Evolutionary conservation across 768 basidiomycete species (phyloP).

Genomic region (Rhodotorula taiwanensis): DNA sequence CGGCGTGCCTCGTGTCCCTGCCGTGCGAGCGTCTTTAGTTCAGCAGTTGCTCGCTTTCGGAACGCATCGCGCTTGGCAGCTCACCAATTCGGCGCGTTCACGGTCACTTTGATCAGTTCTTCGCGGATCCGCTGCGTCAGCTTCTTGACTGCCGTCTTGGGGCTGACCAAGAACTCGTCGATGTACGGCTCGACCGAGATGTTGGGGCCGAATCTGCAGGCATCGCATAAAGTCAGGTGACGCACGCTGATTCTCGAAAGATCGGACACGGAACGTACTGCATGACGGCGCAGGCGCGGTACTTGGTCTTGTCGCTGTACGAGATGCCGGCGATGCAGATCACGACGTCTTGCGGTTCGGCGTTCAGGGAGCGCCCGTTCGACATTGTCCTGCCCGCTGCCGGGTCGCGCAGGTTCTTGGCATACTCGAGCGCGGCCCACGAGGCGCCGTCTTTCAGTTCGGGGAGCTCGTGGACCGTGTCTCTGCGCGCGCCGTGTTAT

Average conservation of each 20-base stretch:
- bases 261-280: conserved; percentile 36
- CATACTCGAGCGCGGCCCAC: conserved; percentile 90
- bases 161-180: conserved; percentile 67
- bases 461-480: conserved; percentile 88
- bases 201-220: conserved; percentile 69
- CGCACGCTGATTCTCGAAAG: not conserved
- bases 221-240: too few species aligned
- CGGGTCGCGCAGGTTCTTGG: conserved; percentile 60
- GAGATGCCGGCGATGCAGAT: conserved; percentile 54
- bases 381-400: conserved; percentile 14
- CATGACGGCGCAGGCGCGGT: conserved; percentile 71
- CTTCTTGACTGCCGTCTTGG: conserved; percentile 75
- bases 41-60: too few species aligned
- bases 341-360: conserved; percentile 29
- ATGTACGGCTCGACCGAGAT: conserved; percentile 68
- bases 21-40: too few species aligned
- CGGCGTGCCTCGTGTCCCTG: conserved; percentile 84
- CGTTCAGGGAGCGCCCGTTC: not conserved
- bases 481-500: conserved; percentile 42
- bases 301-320: conserved; percentile 93
- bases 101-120: conserved; percentile 64
- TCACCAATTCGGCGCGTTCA: conserved; percentile 89
- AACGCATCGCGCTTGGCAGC: too few species aligned
- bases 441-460: conserved; percentile 80
- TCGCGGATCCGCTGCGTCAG: conserved; percentile 68